A percentile compares a stretch with the other conserved stretches of the same genome.
Evolutionary conservation across 2,329 filamentous ascomycete species (phyloP).

Genomic region (Ilyonectria mors-panacis): DNA sequence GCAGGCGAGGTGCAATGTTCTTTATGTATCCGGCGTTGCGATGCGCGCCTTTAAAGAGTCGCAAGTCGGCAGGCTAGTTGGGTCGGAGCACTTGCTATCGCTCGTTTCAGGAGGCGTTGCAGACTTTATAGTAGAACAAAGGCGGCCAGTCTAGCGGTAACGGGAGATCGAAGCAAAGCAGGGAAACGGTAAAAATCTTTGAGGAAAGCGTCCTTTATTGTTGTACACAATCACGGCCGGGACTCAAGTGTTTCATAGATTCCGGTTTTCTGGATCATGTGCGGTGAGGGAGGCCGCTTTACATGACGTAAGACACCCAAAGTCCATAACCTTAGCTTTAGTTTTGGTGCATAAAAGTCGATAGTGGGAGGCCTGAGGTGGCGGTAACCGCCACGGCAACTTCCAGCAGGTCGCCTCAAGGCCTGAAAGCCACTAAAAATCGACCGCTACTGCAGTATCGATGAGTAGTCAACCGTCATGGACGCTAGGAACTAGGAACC

Average conservation of each 20-base stretch:
- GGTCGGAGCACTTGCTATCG: conserved; percentile 32
- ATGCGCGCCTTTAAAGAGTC: conserved; percentile 37
- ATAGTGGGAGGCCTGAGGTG: conserved; percentile 26
- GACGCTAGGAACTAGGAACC: conserved; percentile 1
- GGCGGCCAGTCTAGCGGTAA: conserved; percentile 28
- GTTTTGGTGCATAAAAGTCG: background rate
- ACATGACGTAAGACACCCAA: conserved; percentile 26
- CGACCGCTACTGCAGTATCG: conserved; percentile 21
- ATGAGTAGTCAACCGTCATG: conserved; percentile 2
- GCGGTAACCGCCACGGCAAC: conserved; percentile 12
- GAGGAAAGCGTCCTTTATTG: conserved; percentile 20
- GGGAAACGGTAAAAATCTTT: conserved; percentile 12
- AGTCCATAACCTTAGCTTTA: background rate
- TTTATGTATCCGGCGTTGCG: conserved; percentile 28
- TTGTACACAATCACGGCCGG: conserved; percentile 2
- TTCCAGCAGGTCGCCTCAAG: background rate
- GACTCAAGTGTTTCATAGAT: conserved; percentile 16
- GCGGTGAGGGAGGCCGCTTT: conserved; percentile 26
- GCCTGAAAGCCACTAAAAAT: conserved; percentile 17
- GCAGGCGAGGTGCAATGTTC: background rate
- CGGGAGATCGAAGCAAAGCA: conserved; percentile 17
- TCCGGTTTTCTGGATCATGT: conserved; percentile 29
- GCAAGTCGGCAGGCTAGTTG: conserved; percentile 31
- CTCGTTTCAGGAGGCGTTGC: conserved; percentile 46
- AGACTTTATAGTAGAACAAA: conserved; percentile 31